phyloP scores from a whole-genome alignment of 352 stramenopile species.

The Hyphochytrium catenoides region DNA sequence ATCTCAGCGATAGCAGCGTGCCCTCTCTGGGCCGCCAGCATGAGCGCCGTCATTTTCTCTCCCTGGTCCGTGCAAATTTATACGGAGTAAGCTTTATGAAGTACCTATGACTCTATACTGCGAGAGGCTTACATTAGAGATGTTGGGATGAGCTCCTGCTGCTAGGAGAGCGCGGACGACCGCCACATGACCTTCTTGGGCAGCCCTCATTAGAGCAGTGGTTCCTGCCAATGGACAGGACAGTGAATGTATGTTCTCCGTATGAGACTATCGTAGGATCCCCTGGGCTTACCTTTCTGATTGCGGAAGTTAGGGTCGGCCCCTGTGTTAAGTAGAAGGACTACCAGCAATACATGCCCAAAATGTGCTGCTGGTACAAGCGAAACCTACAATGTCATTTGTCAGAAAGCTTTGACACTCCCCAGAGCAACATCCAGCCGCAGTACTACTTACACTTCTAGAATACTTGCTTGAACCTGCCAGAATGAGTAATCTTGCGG shows the following conservation, averaged over 20 bases:
- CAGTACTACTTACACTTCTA: slow-evolving; percentile 58
- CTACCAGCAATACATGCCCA: slow-evolving; percentile 37
- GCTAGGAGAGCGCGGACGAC: slow-evolving; percentile 49
- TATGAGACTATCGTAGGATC: too few relatives aligned
- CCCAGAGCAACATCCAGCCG: too few relatives aligned
- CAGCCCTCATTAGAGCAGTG: slow-evolving; percentile 52
- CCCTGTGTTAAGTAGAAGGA: slow-evolving; percentile 31
- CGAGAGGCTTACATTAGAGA: slow-evolving; percentile 20
- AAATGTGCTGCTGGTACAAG: slow-evolving; percentile 58
- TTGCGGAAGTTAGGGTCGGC: slow-evolving; percentile 56
- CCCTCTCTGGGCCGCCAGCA: slow-evolving; percentile 50
- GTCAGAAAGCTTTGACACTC: too few relatives aligned
- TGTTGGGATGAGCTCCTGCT: slow-evolving; percentile 31
- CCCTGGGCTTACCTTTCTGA: too few relatives aligned
- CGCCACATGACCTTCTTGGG: slow-evolving; percentile 44
- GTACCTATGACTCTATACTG: too few relatives aligned
- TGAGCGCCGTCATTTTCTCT: slow-evolving; percentile 61
- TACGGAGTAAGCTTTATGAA: too few relatives aligned
- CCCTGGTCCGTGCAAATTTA: slow-evolving; percentile 15
- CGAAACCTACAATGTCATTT: too few relatives aligned
- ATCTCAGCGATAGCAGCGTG: slow-evolving; percentile 50
- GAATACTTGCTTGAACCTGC: slow-evolving; percentile 41
- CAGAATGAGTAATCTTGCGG: slow-evolving; percentile 36
- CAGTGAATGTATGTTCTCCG: too few relatives aligned
- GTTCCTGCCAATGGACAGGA: too few relatives aligned